Percentiles rank a stretch among this genome's conserved stretches.
Conservation (phyloP, 257 asterid species). For the Fraxinus cuspidata region DNA sequence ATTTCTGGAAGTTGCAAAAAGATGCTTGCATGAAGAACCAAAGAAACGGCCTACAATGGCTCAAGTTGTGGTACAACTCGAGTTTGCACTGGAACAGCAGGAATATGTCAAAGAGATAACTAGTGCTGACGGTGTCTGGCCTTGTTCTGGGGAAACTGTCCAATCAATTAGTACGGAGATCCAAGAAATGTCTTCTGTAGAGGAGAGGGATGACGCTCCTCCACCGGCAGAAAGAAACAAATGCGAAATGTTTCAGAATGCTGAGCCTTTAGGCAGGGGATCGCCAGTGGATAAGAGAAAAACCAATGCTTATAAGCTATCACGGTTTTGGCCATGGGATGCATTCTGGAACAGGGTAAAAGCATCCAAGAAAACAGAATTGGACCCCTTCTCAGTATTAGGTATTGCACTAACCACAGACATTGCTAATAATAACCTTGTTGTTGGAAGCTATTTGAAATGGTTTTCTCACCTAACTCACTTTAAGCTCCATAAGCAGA, state of each 20-base stretch:
- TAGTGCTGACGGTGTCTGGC: slow-evolving; percentile 2
- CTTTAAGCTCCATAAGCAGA: neutral
- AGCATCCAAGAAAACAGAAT: slow-evolving; percentile 27
- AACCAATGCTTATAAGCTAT: slow-evolving; percentile 22
- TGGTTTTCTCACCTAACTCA: neutral
- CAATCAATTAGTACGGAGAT: slow-evolving; percentile 17
- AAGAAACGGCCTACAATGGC: slow-evolving; percentile 54
- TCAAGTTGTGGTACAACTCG: slow-evolving; percentile 48
- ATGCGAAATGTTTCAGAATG: neutral
- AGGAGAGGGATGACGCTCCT: slow-evolving; percentile 11
- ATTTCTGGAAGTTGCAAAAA: slow-evolving; percentile 39
- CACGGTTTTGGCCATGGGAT: slow-evolving; percentile 27
- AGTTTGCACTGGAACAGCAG: slow-evolving; percentile 46
- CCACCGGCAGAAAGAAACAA: slow-evolving; percentile 7
- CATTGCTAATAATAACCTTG: neutral
- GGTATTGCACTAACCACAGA: slow-evolving; percentile 16
- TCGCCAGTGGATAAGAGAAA: slow-evolving; percentile 13
- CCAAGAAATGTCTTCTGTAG: slow-evolving; percentile 5
- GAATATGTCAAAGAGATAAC: slow-evolving; percentile 20
- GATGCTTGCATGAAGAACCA: slow-evolving; percentile 50
- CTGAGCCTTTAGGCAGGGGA: neutral
- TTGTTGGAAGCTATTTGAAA: neutral
- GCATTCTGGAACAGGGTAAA: slow-evolving; percentile 32
- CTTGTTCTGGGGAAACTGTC: slow-evolving; percentile 14
- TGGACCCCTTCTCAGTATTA: neutral